These are phyloP conservation scores for Penicillium digitatum DNA, from an alignment of 2,329 filamentous ascomycete genomes.

Conservation along the genomic window DNA sequence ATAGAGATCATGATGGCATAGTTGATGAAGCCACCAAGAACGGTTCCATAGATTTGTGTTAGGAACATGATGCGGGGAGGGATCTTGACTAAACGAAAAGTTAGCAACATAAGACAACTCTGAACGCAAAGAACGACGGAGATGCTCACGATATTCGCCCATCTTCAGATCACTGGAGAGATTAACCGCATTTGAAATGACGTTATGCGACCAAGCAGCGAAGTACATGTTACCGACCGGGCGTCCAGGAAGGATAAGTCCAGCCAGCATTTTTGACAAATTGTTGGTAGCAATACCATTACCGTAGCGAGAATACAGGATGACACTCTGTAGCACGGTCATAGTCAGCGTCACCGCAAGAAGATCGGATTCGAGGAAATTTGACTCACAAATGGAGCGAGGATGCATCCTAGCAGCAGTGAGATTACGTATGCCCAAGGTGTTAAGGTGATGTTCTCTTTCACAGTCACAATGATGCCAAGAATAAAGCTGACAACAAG, in stretches of 20 bases:
- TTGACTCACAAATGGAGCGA: conserved; percentile 24
- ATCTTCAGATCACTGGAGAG: conserved; percentile 55
- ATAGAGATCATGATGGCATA: conserved; percentile 57
- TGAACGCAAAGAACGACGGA: conserved; percentile 15
- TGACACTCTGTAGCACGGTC: conserved; percentile 41
- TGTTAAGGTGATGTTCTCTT: conserved; percentile 31
- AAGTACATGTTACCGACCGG: conserved; percentile 58
- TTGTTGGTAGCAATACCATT: conserved; percentile 59
- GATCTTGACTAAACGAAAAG: conserved; percentile 41
- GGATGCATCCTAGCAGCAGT: conserved; percentile 27
- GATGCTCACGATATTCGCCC: conserved; percentile 53
- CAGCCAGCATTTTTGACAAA: conserved; percentile 55
- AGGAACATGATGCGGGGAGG: conserved; percentile 54
- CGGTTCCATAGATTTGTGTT: conserved; percentile 54
- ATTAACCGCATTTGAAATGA: conserved; percentile 50
- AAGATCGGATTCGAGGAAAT: neutral
- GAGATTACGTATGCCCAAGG: conserved; percentile 34
- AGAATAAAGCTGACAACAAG: conserved; percentile 30
- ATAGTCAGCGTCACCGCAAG: neutral
- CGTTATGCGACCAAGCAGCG: conserved; percentile 56
- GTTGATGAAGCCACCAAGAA: conserved; percentile 53
- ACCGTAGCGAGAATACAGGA: conserved; percentile 53
- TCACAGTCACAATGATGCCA: conserved; percentile 28
- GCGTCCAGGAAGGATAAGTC: conserved; percentile 49
- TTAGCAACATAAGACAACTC: conserved; percentile 10